Evolutionary conservation across 257 asterid species (phyloP).

Genomic region (Euphrasia confusa): DNA sequence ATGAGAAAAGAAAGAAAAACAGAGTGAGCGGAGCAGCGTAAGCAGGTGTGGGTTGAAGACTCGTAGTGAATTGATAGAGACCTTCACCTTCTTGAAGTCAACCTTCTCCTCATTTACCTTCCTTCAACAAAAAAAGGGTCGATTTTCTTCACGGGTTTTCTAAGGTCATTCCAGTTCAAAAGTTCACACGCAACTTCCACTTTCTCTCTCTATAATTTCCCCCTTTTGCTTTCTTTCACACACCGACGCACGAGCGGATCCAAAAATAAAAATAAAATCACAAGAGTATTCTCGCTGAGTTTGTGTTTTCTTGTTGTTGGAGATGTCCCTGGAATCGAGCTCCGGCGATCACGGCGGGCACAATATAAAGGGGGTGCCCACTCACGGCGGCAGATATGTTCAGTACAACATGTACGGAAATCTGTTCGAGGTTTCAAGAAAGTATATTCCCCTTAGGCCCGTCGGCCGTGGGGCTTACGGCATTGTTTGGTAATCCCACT

Average conservation of each 20-base stretch:
- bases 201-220: slow-evolving; percentile 29
- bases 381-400: slow-evolving; percentile 67
- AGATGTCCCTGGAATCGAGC: slow-evolving; percentile 55
- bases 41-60: slow-evolving; percentile 43
- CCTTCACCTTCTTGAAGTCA: background rate
- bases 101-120: background rate
- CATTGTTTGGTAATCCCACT: slow-evolving; percentile 55
- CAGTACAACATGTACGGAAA: slow-evolving; percentile 82
- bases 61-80: background rate
- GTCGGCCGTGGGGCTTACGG: slow-evolving; percentile 89
- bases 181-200: slow-evolving; percentile 45
- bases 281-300: slow-evolving; percentile 7
- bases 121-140: slow-evolving; percentile 24
- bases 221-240: too few relatives aligned
- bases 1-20: background rate
- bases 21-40: background rate
- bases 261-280: too few relatives aligned
- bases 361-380: slow-evolving; percentile 49
- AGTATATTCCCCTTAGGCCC: slow-evolving; percentile 67
- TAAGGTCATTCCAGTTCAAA: slow-evolving; percentile 50
- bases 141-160: slow-evolving; percentile 54
- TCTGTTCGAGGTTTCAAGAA: slow-evolving; percentile 66
- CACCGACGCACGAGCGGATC: too few relatives aligned
- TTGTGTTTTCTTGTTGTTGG: slow-evolving; percentile 17
- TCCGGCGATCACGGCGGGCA: slow-evolving; percentile 62